Evolutionary conservation across 331 rosid genomes (phyloP).

Genomic region (Malus hybrid): DNA sequence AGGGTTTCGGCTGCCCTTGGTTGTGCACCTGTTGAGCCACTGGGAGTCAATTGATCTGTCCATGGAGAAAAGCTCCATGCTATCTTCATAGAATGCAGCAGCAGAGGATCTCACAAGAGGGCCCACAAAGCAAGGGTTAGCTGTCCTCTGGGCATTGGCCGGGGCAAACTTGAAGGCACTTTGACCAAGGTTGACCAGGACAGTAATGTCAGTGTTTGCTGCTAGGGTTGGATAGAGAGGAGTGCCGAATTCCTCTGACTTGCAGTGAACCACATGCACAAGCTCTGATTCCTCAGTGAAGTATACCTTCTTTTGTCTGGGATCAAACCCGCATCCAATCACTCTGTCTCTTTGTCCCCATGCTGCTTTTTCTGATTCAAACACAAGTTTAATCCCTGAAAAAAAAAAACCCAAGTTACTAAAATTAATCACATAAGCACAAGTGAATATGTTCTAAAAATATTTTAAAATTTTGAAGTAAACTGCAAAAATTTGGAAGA

Average conservation of each 20-base stretch:
- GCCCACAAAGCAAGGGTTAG: slow-evolving; percentile 75
- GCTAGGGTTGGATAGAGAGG: slow-evolving; percentile 77
- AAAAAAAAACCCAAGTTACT: not conserved
- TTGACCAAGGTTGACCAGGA: slow-evolving; percentile 74
- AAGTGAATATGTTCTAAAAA: not conserved
- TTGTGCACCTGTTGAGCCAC: slow-evolving; percentile 44
- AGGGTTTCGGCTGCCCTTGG: slow-evolving; percentile 44
- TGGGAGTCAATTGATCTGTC: slow-evolving; percentile 70
- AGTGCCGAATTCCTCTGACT: slow-evolving; percentile 62
- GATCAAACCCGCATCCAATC: slow-evolving; percentile 92
- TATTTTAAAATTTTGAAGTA: not conserved
- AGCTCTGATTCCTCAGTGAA: slow-evolving; percentile 87
- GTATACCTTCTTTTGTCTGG: slow-evolving; percentile 81
- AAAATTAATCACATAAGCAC: not conserved
- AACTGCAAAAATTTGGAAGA: not conserved
- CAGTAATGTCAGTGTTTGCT: slow-evolving; percentile 52
- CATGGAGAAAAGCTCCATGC: slow-evolving; percentile 90
- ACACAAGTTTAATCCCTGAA: slow-evolving; percentile 75
- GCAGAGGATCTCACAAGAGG: slow-evolving; percentile 45
- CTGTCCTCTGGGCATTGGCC: slow-evolving; percentile 79
- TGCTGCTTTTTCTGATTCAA: slow-evolving; percentile 61
- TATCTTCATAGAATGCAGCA: slow-evolving; percentile 58
- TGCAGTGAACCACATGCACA: slow-evolving; percentile 62
- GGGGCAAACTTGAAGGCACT: slow-evolving; percentile 72
- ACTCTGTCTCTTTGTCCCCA: slow-evolving; percentile 77